Conservation (phyloP, 2,329 filamentous ascomycete genomes). For the Colletotrichum liaoningense region DNA sequence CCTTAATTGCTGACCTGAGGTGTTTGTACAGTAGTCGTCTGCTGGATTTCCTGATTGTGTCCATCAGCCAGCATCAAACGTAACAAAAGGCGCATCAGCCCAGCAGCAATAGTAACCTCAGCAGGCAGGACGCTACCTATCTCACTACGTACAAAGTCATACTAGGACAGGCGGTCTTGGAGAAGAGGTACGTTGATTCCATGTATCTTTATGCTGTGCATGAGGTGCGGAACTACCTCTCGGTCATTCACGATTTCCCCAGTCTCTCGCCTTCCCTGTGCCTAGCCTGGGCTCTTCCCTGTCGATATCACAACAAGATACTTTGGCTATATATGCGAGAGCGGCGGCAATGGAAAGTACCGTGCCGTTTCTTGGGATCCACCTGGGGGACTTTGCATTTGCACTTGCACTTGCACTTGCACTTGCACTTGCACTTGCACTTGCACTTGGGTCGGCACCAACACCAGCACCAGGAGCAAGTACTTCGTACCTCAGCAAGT, state of each 20-base stretch:
- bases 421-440: neutral
- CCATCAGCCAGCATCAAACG: neutral
- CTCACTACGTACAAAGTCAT: no score
- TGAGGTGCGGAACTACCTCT: neutral
- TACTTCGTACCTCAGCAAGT: neutral
- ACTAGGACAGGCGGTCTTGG: neutral
- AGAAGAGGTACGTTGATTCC: neutral
- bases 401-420: neutral
- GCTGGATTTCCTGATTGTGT: no score
- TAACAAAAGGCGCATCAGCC: neutral
- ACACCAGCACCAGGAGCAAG: neutral
- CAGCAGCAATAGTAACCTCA: neutral
- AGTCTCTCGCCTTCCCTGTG: neutral
- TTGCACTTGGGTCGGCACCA: neutral
- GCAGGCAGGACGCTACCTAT: neutral
- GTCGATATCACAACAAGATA: neutral
- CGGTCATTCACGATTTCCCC: neutral
- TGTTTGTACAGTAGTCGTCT: neutral
- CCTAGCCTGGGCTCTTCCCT: constrained; percentile 26
- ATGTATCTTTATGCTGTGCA: neutral
- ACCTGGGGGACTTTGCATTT: neutral
- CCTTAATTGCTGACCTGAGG: neutral
- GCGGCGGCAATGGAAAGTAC: neutral
- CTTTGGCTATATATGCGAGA: neutral
- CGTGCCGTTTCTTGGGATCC: neutral